phyloP scores from a whole-genome alignment of 768 basidiomycete genomes.

The Omphalotus guepiniiformis region DNA sequence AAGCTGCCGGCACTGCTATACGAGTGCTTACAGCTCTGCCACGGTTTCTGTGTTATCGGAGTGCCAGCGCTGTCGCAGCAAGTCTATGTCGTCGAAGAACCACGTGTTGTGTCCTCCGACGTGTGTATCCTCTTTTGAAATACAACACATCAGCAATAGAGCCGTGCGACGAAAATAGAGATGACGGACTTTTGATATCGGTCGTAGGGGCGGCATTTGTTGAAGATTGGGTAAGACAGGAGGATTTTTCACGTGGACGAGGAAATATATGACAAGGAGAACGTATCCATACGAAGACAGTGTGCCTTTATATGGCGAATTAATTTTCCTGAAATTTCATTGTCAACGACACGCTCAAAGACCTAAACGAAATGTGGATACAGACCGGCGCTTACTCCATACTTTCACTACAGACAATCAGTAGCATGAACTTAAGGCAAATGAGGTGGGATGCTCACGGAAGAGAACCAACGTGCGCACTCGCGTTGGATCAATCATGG shows the following conservation, averaged over 20 bases:
- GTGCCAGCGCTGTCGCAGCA: constrained; percentile 87
- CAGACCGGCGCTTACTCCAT: constrained; percentile 92
- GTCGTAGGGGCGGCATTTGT: constrained; percentile 87
- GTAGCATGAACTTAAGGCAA: neutral
- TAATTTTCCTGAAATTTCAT: constrained; percentile 83
- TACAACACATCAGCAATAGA: constrained; percentile 11
- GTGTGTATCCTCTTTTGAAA: constrained; percentile 68
- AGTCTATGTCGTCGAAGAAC: constrained; percentile 98
- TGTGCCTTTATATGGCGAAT: constrained; percentile 96
- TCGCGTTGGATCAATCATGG: constrained; percentile 92
- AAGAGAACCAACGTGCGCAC: constrained; percentile 94
- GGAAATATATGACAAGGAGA: constrained; percentile 95
- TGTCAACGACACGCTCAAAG: constrained; percentile 8
- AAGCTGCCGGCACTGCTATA: neutral
- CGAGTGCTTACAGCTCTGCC: constrained; percentile 76
- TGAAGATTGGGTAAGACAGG: constrained; percentile 95
- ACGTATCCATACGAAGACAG: constrained; percentile 97
- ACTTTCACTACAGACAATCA: constrained; percentile 74
- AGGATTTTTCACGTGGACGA: constrained; percentile 96
- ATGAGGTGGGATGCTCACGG: constrained; percentile 54
- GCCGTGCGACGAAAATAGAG: neutral
- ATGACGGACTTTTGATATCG: constrained; percentile 65
- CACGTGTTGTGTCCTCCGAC: constrained; percentile 81
- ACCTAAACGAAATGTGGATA: constrained; percentile 3
- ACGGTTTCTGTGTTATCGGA: constrained; percentile 91